Evolutionary conservation across 1,284 basidiomycete genomes (phyloP).

Genomic region (Hymenochaete sp.): DNA sequence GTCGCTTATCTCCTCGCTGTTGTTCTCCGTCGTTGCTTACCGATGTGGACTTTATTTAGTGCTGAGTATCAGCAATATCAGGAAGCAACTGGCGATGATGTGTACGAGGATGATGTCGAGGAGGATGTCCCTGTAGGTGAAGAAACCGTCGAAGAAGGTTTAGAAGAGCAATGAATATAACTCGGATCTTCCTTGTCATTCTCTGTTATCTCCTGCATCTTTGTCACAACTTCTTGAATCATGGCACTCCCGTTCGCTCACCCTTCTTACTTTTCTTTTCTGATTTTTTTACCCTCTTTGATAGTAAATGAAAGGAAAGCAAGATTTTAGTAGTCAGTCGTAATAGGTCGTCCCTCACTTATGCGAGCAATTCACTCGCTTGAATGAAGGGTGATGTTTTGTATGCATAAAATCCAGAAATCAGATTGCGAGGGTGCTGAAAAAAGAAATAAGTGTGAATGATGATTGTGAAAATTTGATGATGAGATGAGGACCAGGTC

Average conservation of each 20-base stretch:
- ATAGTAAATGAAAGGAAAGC: too few relatives aligned
- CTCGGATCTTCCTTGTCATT: not conserved
- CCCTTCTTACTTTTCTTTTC: not conserved
- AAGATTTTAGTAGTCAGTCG: too few relatives aligned
- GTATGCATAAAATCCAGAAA: too few relatives aligned
- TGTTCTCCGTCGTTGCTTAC: slow-evolving; percentile 2
- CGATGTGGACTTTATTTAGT: slow-evolving; percentile 27
- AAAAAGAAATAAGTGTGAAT: too few relatives aligned
- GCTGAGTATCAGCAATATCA: slow-evolving; percentile 74
- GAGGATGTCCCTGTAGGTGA: slow-evolving; percentile 12
- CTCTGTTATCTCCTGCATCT: not conserved
- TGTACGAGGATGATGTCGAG: slow-evolving; percentile 20
- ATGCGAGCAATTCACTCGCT: too few relatives aligned
- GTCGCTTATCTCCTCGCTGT: slow-evolving; percentile 26
- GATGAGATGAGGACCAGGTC: too few relatives aligned
- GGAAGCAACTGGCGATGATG: slow-evolving; percentile 41
- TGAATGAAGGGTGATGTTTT: too few relatives aligned
- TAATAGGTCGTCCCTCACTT: too few relatives aligned
- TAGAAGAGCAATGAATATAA: slow-evolving; percentile 9
- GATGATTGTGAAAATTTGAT: too few relatives aligned
- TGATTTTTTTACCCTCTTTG: too few relatives aligned
- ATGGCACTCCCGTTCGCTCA: not conserved
- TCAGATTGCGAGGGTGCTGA: too few relatives aligned
- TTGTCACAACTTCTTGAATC: not conserved
- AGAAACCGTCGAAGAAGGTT: too few relatives aligned